Base-by-base conservation (phyloP, 345 rosid species). In the Linum usitatissimum region DNA sequence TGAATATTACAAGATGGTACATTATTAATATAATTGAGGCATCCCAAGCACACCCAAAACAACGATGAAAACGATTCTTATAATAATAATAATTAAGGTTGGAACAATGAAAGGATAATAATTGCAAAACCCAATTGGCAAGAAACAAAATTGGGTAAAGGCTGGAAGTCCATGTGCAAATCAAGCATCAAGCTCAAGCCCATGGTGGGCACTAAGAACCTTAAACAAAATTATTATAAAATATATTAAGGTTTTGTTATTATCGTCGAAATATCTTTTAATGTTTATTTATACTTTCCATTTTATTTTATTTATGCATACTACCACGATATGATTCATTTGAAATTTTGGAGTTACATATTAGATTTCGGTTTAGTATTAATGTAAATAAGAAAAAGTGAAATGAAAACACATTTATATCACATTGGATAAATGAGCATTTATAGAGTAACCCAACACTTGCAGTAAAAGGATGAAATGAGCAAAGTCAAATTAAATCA, bases 131-230 rank as follows among this genome's bases (percentile, higher is more conserved):
- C 68, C 66, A 34, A 34, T 34, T 34, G 38, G 38, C 28, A 23
- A 34, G 61, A 42, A 53, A 68, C 69, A 65, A 59, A 42, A 69
- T 70, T 75, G 42, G 73, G 67, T 6, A 23, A 61, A 61, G 69
- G 79, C 70, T 76, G 80, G 79, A 76, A 60, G 55, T 23, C 79
- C 87, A 82, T 82, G 87, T 82, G 86, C 80, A 61, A 59, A 45
- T 61, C 62, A 20, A 6, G 28, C 28, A 23, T 15, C 61, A 63
- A 30, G 21, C 6, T 55, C 51, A 51, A 55, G 74, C 49, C 2
- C 28, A 23, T 0, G 28, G 60, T 60, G 58, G 39, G 40, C 13
- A 28, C 4, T 14, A n/a, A 18, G 9, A 18, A 18, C 55, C 49
- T 53, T 70, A 34, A 34, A 34, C 38, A 34, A 34, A 34, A 34